Conservation (phyloP, 805 yeast genomes). For the Kodamaea jinghongensis region DNA sequence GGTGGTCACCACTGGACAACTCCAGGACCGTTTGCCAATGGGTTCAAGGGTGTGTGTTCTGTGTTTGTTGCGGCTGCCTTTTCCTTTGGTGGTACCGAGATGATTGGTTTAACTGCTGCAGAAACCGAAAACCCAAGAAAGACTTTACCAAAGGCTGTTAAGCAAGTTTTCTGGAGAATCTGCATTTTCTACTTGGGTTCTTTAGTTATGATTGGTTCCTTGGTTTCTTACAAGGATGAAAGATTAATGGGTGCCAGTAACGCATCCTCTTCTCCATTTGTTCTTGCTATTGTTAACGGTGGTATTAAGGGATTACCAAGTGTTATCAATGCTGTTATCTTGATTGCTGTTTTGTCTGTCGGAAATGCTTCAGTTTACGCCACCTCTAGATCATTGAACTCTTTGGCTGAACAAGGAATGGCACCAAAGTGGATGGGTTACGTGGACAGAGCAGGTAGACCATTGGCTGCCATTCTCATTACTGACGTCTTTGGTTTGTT, state of each 20-base stretch:
- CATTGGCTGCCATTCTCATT: slow-evolving; percentile 59
- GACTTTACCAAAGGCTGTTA: slow-evolving; percentile 67
- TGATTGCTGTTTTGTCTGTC: slow-evolving; percentile 66
- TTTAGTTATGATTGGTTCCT: slow-evolving; percentile 52
- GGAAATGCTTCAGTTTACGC: slow-evolving; percentile 72
- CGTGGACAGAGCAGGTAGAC: slow-evolving; percentile 76
- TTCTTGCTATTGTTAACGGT: slow-evolving; percentile 65
- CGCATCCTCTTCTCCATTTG: slow-evolving; percentile 71
- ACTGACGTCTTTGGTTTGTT: slow-evolving; percentile 53
- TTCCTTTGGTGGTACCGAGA: slow-evolving; percentile 71
- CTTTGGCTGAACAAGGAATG: slow-evolving; percentile 64
- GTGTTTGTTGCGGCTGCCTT: slow-evolving; percentile 76
- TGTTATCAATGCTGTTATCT: slow-evolving; percentile 65
- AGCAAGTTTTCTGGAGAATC: slow-evolving; percentile 82
- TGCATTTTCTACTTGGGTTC: slow-evolving; percentile 63
- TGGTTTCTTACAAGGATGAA: slow-evolving; percentile 61
- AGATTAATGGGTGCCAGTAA: slow-evolving; percentile 48
- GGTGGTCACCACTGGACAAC: slow-evolving; percentile 58
- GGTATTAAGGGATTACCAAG: slow-evolving; percentile 68
- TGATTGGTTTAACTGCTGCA: slow-evolving; percentile 73
- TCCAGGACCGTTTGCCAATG: slow-evolving; percentile 67
- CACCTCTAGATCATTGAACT: slow-evolving; percentile 63
- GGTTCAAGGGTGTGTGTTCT: slow-evolving; percentile 66
- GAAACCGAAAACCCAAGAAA: slow-evolving; percentile 67
- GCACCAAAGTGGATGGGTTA: slow-evolving; percentile 61